Evolutionary conservation across 768 basidiomycete species (phyloP).

Genomic region (Favolaschia claudopus): DNA sequence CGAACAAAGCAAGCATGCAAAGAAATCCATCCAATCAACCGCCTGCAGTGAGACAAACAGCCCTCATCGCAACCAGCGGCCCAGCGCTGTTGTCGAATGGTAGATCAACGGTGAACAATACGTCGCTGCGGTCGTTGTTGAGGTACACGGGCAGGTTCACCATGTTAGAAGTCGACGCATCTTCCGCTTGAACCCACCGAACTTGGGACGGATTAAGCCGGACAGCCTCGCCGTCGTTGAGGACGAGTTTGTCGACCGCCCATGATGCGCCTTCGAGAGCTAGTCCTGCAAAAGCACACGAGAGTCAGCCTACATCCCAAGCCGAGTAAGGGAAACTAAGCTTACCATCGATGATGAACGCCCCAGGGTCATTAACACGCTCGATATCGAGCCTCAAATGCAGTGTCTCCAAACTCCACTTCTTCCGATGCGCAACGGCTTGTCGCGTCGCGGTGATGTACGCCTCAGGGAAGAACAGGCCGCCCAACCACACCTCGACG

Average conservation of each 20-base stretch:
- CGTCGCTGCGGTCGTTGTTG: slow-evolving; percentile 87
- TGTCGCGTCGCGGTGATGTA: slow-evolving; percentile 96
- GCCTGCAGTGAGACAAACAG: slow-evolving; percentile 89
- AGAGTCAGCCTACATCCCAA: slow-evolving; percentile 14
- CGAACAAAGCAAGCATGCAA: too few species aligned
- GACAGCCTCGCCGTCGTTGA: slow-evolving; percentile 88
- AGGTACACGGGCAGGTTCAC: slow-evolving; percentile 93
- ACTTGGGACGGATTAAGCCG: slow-evolving; percentile 84
- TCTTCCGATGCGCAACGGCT: slow-evolving; percentile 91
- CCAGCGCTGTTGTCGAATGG: slow-evolving; percentile 75
- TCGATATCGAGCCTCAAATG: slow-evolving; percentile 83
- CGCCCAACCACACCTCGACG: slow-evolving; percentile 90
- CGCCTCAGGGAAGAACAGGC: slow-evolving; percentile 95
- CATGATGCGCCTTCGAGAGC: slow-evolving; percentile 88
- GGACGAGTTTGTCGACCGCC: slow-evolving; percentile 68
- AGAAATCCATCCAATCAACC: too few species aligned
- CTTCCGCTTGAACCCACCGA: slow-evolving; percentile 78
- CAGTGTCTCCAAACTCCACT: slow-evolving; percentile 92
- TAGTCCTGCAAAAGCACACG: slow-evolving; percentile 61
- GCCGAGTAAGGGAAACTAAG: neutral
- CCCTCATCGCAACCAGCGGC: slow-evolving; percentile 82
- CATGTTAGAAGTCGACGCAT: slow-evolving; percentile 44
- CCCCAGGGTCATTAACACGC: slow-evolving; percentile 75
- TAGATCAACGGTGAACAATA: slow-evolving; percentile 89
- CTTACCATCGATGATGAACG: slow-evolving; percentile 90